phyloP scores from a whole-genome alignment of 495 filamentous ascomycete species.

The Aspergillus hancockii region DNA sequence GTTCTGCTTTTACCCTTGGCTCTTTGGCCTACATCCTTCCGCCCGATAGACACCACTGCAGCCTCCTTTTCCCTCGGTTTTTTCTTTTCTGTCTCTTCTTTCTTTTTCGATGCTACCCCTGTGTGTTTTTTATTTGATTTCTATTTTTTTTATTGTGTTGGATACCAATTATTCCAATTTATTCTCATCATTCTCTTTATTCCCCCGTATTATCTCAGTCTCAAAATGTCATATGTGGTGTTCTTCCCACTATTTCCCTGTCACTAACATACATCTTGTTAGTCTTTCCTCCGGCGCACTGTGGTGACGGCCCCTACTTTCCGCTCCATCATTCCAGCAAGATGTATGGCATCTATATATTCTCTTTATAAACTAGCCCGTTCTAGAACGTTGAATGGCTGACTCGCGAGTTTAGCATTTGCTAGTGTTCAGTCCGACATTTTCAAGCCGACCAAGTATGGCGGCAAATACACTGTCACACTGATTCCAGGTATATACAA shows the following conservation, averaged over 20 bases:
- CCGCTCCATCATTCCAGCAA: slow-evolving; percentile 38
- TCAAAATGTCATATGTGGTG: neutral
- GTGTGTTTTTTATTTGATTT: slow-evolving; percentile 8
- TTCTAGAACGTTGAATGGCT: slow-evolving; percentile 10
- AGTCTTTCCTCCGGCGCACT: slow-evolving; percentile 47
- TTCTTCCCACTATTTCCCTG: neutral
- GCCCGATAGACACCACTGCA: slow-evolving; percentile 6
- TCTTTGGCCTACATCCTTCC: slow-evolving; percentile 22
- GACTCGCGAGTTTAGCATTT: slow-evolving; percentile 43
- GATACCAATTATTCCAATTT: too few relatives aligned
- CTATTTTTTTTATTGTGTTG: too few relatives aligned
- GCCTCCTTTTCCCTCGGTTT: neutral
- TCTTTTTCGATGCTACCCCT: neutral
- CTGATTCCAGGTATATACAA: slow-evolving; percentile 76
- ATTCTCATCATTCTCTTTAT: neutral
- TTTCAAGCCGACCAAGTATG: slow-evolving; percentile 98
- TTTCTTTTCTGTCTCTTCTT: neutral
- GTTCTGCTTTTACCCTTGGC: slow-evolving; percentile 9
- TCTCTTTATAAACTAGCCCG: neutral
- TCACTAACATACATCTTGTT: slow-evolving; percentile 1
- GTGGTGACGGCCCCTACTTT: slow-evolving; percentile 36
- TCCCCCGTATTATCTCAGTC: neutral
- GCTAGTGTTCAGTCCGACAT: slow-evolving; percentile 85
- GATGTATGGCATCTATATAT: slow-evolving; percentile 38
- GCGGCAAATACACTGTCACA: slow-evolving; percentile 98